phyloP scores from a whole-genome alignment of 78 protist genomes.

The Planoprotostelium fungivorum region DNA sequence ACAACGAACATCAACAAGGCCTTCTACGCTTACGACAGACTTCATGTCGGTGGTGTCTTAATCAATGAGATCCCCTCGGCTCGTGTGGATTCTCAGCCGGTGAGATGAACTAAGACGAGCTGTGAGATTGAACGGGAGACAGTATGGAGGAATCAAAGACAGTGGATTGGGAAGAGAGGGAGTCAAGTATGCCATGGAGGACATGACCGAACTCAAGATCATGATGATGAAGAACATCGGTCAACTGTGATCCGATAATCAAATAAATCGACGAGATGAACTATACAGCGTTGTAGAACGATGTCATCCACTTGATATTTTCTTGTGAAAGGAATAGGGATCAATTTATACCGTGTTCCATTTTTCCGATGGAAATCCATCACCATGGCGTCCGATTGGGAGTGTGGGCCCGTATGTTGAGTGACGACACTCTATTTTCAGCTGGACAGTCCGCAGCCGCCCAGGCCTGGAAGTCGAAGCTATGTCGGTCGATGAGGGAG shows the following conservation, averaged over 20 bases:
- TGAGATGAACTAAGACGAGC: neutral
- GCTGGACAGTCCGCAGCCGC: too few relatives aligned
- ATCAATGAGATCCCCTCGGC: conserved; percentile 71
- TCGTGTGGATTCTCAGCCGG: conserved; percentile 71
- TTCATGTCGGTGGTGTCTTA: conserved; percentile 77
- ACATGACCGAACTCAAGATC: conserved; percentile 56
- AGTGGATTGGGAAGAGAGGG: conserved; percentile 81
- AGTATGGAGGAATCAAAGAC: conserved; percentile 77
- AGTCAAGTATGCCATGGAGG: conserved; percentile 68
- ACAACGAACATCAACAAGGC: conserved; percentile 61
- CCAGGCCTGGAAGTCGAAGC: too few relatives aligned
- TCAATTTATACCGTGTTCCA: too few relatives aligned
- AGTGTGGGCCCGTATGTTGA: too few relatives aligned
- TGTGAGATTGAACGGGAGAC: neutral
- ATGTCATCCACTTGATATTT: too few relatives aligned
- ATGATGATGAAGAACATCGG: conserved; percentile 73
- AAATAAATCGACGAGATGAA: neutral
- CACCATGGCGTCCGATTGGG: too few relatives aligned
- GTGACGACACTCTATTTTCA: too few relatives aligned
- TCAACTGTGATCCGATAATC: conserved; percentile 6
- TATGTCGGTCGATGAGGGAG: too few relatives aligned
- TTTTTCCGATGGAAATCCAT: too few relatives aligned
- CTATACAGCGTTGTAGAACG: too few relatives aligned
- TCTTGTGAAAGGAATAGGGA: too few relatives aligned
- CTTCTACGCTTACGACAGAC: conserved; percentile 52